Evolutionary conservation across 129 eudicot species (phyloP).

Genomic region (Scalesia atractyloides): DNA sequence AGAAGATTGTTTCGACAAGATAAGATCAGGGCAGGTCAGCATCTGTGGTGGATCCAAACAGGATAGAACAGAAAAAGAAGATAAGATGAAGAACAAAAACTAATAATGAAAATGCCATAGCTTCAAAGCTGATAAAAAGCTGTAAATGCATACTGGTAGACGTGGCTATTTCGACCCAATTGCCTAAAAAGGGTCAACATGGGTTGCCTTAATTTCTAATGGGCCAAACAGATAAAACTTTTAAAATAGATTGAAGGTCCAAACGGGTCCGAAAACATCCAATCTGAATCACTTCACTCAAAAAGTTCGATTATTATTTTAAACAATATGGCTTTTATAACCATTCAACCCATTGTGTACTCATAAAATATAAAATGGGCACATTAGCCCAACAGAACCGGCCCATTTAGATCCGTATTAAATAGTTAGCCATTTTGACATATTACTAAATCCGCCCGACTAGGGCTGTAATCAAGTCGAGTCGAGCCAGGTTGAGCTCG

Average conservation of each 20-base stretch:
- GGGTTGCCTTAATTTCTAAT: background rate
- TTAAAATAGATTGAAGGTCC: background rate
- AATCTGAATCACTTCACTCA: background rate
- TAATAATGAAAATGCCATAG: conserved; percentile 2
- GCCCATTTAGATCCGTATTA: background rate
- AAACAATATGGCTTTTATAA: conserved; percentile 1
- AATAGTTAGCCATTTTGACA: background rate
- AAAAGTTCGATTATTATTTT: background rate
- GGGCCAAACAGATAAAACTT: background rate
- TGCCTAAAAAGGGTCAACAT: background rate
- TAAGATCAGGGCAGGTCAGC: conserved; percentile 44
- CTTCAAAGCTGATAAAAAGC: background rate
- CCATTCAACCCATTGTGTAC: background rate
- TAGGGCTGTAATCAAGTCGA: too few species aligned
- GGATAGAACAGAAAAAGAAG: conserved; percentile 18
- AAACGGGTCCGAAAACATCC: background rate
- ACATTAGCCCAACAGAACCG: background rate
- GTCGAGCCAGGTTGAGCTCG: too few species aligned
- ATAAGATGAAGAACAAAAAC: background rate
- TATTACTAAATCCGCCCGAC: background rate
- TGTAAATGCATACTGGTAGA: background rate
- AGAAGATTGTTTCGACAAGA: conserved; percentile 37
- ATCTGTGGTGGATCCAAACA: conserved; percentile 46
- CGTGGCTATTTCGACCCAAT: background rate
- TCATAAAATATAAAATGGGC: background rate